Evolutionary conservation across 192 early-diverging fungal genomes (phyloP), one percentile per base, ranked within the genome.

Genomic region (Haplosporangium gracile): DNA sequence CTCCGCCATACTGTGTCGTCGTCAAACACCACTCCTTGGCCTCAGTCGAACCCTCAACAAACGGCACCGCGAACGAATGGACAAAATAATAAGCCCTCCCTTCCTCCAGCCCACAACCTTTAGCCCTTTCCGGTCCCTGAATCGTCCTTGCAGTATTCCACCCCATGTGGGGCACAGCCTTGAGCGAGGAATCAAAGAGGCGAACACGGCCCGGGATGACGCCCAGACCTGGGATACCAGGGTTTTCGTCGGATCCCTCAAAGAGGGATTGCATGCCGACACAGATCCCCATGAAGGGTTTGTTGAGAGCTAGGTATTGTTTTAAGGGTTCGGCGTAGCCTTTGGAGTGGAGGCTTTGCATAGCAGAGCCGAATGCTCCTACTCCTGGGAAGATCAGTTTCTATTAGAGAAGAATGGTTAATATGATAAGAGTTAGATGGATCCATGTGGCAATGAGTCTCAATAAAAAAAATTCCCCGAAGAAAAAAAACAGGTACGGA

Each of bases 301-400:
- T 91, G 20, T 97, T 97, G 8, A 94, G 95, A 15, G 91, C 91
- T 38, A 99, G 92, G 85, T 96, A 99, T 72, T 92, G 88, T 74
- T 92, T 93, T 53, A 99, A 91, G 18, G 96, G 95, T 80, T 96
- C 93, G 24, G 89, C 93, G 63, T 96, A 97, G 20, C 96, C 95
- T 68, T 94, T 96, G 57, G 89, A 73, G 29, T 89, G 83, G 51
- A 99, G 83, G 11, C 93, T 93, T 40, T 92, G 87, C 95, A 99
- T 97, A 11, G 97, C 98, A 76, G 94, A 91, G 24, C 98, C 99
- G 80, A 98, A 99, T 0, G 97, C 97, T 26, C 99, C 99, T 6
- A 99, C 99, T 63, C 99, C 99, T 10, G 99, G 99, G 82, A 99
- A 99, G 68, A 99, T 95, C 60, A 99, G 91, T 96, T 97, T 98